Base-by-base conservation (phyloP, 805 yeast species). In the Myxozyma melibiosi region DNA sequence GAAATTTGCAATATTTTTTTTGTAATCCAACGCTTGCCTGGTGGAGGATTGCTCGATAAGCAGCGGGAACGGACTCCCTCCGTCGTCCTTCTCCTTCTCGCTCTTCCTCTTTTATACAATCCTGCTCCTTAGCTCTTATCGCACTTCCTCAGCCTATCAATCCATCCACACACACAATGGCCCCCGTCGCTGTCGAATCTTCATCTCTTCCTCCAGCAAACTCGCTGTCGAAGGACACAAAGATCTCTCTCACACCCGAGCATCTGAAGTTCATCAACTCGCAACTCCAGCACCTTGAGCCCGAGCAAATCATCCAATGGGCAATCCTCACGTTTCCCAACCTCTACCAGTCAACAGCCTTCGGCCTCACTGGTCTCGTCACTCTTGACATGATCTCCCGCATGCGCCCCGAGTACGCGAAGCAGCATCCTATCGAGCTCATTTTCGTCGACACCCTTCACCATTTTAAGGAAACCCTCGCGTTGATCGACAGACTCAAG, bases 401-500 rank as follows among this genome's bases (percentile, higher is more conserved):
- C 67, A 65, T 85, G 45, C 69, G 61, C 55, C 68, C 58, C 35
- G 66, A 43, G 39, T 58, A 65, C 52, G 56, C 50, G 5, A 55
- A 58, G n/a, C 60, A 57, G 8, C 70, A 73, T 42, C 79, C 84
- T 0, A 76, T 88, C 5, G 95, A 90, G 53, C 75, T 91, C 54
- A 85, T 92, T 1, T 92, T 92, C 70, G 78, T 91, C 46, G 97
- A 92, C 70, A 92, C 98, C 0, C 75, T 92, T 61, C 88, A 91
- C 68, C 97, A 92, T 71, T 92, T 92, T 77, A 90, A 92, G n/a
- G 98, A 92, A 71, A 92, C 98, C 0, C 74, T 85, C 41, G 89
- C 85, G 2, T 78, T 92, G 38, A 85, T 91, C 3, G 77, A 80
- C 1, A 76, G 73, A 11, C 79, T 92, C 39, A 74, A 81, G 65